Base-by-base conservation (phyloP, 768 basidiomycete genomes). In the Pleurotus pulmonarius region DNA sequence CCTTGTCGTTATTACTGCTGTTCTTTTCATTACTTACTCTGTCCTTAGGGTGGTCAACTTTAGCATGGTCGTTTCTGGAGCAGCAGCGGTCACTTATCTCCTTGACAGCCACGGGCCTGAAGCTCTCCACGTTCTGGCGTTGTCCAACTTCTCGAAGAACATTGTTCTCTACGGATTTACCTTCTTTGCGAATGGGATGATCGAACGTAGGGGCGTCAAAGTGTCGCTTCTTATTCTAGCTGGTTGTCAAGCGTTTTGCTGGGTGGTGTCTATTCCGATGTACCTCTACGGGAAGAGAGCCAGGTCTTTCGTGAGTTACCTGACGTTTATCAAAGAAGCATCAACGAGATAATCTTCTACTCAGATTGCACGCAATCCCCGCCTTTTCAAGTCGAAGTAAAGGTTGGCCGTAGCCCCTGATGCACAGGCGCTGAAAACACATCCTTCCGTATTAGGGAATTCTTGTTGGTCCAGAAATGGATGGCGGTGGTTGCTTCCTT, bases 151-250 rank as follows among this genome's bases (percentile, higher is more conserved):
- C 58, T 59, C 59, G 55, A 77, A 79, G 64, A 76, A 78, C 59
- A 71, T 77, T 64, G 69, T 76, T 29, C 66, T 77, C n/a, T 78
- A 77, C 59, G 72, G 70, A 1, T 74, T 75, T 59, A 75, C 73
- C 37, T 75, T 75, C 63, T 77, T 76, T 59, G 73, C 73, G 5
- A 75, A 74, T 59, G 71, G 75, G 37, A 74, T 76, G 70, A 68
- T 78, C 44, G 58, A 63, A 34, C 52, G 56, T 16, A 64, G 69
- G 45, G 77, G 77, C 16, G 72, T 77, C 46, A 73, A 70, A 56
- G 63, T 69, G 2, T 73, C 73, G 3, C 64, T 79, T 8, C 63
- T 74, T 29, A 74, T 76, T 53, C 68, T 79, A 9, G 72, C 73
- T 6, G 70, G 63, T 6, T 70, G 75, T 48, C 73, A 75, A 56